A percentile compares a stretch with the other conserved stretches of the same genome.
Conservation (phyloP, 179 eudicot species). For the Camellia oleifera region DNA sequence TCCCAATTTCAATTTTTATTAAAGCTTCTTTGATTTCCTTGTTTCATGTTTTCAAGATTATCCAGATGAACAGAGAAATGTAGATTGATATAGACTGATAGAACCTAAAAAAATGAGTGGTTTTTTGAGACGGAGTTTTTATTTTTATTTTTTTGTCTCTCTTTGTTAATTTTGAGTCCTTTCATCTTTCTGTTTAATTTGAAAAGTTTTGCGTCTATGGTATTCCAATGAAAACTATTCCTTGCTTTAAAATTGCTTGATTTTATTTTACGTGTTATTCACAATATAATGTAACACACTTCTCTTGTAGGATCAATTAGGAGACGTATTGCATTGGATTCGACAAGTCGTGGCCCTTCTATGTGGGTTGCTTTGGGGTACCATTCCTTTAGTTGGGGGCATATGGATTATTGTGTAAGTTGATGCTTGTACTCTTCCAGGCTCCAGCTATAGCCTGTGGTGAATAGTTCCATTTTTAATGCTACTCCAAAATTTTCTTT, state of each 20-base stretch:
- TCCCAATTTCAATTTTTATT: too few relatives aligned
- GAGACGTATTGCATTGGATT: constrained; percentile 94
- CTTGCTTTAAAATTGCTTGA: not conserved
- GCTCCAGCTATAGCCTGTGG: not conserved
- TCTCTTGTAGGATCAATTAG: constrained; percentile 75
- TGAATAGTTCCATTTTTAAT: not conserved
- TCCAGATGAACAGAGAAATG: not conserved
- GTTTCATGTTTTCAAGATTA: not conserved
- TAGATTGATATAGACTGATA: too few relatives aligned
- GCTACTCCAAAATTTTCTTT: not conserved
- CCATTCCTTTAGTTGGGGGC: constrained; percentile 93
- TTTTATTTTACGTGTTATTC: not conserved
- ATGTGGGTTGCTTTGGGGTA: constrained; percentile 87
- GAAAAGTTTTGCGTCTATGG: not conserved
- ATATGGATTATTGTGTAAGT: constrained; percentile 90
- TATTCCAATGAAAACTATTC: not conserved
- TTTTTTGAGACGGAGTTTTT: not conserved
- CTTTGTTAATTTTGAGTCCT: not conserved
- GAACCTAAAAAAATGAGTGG: not conserved
- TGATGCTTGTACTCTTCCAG: not conserved
- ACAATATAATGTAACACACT: not conserved
- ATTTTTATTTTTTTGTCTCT: not conserved
- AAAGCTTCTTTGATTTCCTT: not conserved
- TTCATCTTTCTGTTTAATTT: not conserved
- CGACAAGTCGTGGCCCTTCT: constrained; percentile 74